These are phyloP conservation scores for Rachicladosporium sp. DNA, from an alignment of 2,329 filamentous ascomycete species.

Conservation along the genomic window DNA sequence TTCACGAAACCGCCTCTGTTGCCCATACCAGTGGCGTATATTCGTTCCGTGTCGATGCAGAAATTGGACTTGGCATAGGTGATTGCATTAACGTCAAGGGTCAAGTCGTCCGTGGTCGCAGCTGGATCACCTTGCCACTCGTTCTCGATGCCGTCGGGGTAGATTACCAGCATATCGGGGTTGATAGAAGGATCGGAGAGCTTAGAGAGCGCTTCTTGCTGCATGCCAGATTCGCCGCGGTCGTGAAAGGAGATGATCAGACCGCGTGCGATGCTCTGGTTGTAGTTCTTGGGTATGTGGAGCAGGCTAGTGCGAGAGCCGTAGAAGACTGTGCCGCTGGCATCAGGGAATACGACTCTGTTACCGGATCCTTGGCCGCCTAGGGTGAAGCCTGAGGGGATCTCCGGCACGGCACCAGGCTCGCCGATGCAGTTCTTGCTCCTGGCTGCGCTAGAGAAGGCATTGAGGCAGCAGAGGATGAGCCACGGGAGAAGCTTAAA, in stretches of 20 bases:
- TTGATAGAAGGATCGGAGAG: constrained; percentile 33
- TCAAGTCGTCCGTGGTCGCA: constrained; percentile 31
- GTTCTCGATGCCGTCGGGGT: constrained; percentile 28
- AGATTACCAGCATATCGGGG: constrained; percentile 32
- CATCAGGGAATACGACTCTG: too few species aligned
- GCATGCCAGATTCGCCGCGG: constrained; percentile 20
- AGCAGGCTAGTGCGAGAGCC: constrained; percentile 10
- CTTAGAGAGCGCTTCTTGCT: constrained; percentile 28
- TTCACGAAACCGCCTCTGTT: constrained; percentile 41
- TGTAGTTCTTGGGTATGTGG: constrained; percentile 25
- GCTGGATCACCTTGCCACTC: constrained; percentile 34
- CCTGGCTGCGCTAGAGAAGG: too few species aligned
- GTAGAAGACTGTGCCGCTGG: too few species aligned
- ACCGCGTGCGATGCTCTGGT: constrained; percentile 20
- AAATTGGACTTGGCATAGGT: constrained; percentile 27
- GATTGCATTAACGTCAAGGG: constrained; percentile 34
- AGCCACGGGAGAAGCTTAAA: too few species aligned
- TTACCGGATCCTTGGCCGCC: too few species aligned
- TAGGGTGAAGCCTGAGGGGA: too few species aligned
- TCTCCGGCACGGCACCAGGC: too few species aligned
- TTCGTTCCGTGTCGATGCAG: constrained; percentile 33
- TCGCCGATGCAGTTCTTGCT: too few species aligned
- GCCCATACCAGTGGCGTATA: constrained; percentile 41
- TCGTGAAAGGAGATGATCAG: constrained; percentile 35
- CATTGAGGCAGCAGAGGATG: too few species aligned